Percentiles rank a stretch among this genome's conserved stretches.
These are phyloP conservation scores for Trichaptum fuscoviolaceum DNA, from an alignment of 768 basidiomycete species.

Conservation along the genomic window DNA sequence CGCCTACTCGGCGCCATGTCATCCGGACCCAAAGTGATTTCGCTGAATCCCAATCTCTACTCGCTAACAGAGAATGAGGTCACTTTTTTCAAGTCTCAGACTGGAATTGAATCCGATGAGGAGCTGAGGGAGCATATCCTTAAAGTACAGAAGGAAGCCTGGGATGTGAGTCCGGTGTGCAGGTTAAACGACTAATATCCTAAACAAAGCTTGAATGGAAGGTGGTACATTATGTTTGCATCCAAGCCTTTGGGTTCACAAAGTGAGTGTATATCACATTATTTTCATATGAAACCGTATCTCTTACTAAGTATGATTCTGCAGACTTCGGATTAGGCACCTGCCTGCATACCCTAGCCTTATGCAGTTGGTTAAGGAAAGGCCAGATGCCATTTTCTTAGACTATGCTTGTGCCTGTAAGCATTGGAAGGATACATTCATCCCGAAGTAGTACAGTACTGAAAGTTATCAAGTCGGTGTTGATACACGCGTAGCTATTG, in stretches of 20 bases:
- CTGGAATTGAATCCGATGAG: slow-evolving; percentile 20
- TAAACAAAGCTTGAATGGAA: not conserved
- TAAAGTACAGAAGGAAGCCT: slow-evolving; percentile 19
- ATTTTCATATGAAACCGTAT: not conserved
- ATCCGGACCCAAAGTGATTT: not conserved
- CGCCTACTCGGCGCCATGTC: not conserved
- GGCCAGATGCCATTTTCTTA: slow-evolving; percentile 32
- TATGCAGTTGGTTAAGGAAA: slow-evolving; percentile 32
- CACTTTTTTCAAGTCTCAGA: slow-evolving; percentile 19
- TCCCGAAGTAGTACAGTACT: not conserved
- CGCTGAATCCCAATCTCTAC: slow-evolving; percentile 7
- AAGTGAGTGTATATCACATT: not conserved
- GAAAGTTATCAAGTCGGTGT: slow-evolving; percentile 30
- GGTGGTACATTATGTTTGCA: slow-evolving; percentile 2
- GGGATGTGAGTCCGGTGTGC: slow-evolving; percentile 11
- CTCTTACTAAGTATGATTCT: not conserved
- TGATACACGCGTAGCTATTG: slow-evolving; percentile 34
- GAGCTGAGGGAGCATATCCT: slow-evolving; percentile 21
- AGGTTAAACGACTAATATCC: not conserved
- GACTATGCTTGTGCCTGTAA: slow-evolving; percentile 43
- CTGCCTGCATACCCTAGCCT: slow-evolving; percentile 19
- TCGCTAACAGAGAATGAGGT: slow-evolving; percentile 12
- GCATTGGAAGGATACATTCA: slow-evolving; percentile 9
- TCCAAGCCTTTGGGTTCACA: not conserved
- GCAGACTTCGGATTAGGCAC: not conserved